A percentile compares a stretch with the other conserved stretches of the same genome.
Evolutionary conservation across 345 rosid species (phyloP).

Genomic region (Clarkia xantiana): DNA sequence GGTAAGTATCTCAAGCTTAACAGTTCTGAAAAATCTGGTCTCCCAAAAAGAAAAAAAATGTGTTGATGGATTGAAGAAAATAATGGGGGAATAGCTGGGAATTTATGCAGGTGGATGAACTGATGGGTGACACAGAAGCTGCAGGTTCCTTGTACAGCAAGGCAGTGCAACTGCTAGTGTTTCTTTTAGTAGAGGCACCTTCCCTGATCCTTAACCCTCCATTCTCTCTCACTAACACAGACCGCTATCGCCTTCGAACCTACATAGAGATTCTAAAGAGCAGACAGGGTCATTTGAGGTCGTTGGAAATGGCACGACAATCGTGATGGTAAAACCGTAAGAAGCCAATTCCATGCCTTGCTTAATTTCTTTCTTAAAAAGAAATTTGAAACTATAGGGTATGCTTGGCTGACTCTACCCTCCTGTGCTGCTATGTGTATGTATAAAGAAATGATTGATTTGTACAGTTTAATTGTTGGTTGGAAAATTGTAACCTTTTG

Average conservation of each 20-base stretch:
- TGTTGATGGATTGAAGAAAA: not conserved
- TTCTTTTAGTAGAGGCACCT: conserved; percentile 87
- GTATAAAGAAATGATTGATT: no score
- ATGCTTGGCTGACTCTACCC: no score
- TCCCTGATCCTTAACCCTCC: conserved; percentile 78
- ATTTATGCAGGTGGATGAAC: conserved; percentile 47
- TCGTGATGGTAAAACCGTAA: no score
- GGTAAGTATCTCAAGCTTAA: conserved; percentile 32
- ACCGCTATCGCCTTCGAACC: conserved; percentile 44
- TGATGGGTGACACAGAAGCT: conserved; percentile 51
- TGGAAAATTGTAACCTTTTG: no score
- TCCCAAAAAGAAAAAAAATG: not conserved
- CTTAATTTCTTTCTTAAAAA: no score
- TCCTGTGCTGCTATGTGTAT: no score
- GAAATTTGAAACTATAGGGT: no score
- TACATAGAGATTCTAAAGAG: conserved; percentile 62
- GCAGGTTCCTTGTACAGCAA: conserved; percentile 53
- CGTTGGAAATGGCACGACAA: conserved; percentile 32
- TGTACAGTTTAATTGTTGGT: no score
- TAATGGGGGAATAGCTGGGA: not conserved
- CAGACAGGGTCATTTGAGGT: conserved; percentile 44
- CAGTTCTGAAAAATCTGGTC: not conserved
- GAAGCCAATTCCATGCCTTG: no score
- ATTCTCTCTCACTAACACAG: conserved; percentile 77
- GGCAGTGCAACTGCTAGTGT: conserved; percentile 56